Percentiles rank a stretch among this genome's conserved stretches.
Conservation (phyloP, 1,284 basidiomycete genomes). For the Chondrostereum purpureum region DNA sequence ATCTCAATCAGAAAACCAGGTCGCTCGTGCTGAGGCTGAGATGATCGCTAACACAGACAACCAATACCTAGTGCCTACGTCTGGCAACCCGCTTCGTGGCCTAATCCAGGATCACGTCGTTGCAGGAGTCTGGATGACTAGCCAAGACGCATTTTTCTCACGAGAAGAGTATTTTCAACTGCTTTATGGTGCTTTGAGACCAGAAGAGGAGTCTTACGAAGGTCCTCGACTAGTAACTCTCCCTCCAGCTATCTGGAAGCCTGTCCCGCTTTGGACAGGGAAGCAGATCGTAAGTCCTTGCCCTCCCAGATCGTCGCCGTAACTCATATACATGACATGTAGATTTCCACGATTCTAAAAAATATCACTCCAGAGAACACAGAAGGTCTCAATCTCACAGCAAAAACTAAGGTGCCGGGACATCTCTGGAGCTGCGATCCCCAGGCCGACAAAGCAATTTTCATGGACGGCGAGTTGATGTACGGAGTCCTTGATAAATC, state of each 20-base stretch:
- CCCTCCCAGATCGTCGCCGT: slow-evolving; percentile 6
- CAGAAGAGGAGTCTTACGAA: slow-evolving; percentile 74
- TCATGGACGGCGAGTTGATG: slow-evolving; percentile 91
- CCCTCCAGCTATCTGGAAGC: slow-evolving; percentile 91
- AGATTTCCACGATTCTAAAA: slow-evolving; percentile 89
- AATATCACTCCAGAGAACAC: slow-evolving; percentile 86
- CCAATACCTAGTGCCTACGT: slow-evolving; percentile 97
- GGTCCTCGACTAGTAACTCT: slow-evolving; percentile 73
- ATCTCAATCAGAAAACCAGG: slow-evolving; percentile 64
- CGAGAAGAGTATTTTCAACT: slow-evolving; percentile 97
- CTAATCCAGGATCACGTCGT: slow-evolving; percentile 99
- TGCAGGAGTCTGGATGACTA: slow-evolving; percentile 98
- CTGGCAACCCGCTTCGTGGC: slow-evolving; percentile 95
- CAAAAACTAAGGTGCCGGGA: slow-evolving; percentile 84
- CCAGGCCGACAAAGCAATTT: slow-evolving; percentile 82
- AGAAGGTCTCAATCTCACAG: slow-evolving; percentile 80
- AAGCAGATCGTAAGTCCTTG: slow-evolving; percentile 84
- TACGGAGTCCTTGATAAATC: slow-evolving; percentile 96
- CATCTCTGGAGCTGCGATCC: slow-evolving; percentile 79
- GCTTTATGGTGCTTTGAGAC: slow-evolving; percentile 90
- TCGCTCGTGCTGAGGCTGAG: slow-evolving; percentile 90
- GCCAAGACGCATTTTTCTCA: slow-evolving; percentile 90
- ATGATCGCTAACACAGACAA: slow-evolving; percentile 98
- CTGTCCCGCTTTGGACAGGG: slow-evolving; percentile 90
- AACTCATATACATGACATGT: not conserved